phyloP scores from a whole-genome alignment of 164 flowering plant genomes.

The Sextonia rubra region DNA sequence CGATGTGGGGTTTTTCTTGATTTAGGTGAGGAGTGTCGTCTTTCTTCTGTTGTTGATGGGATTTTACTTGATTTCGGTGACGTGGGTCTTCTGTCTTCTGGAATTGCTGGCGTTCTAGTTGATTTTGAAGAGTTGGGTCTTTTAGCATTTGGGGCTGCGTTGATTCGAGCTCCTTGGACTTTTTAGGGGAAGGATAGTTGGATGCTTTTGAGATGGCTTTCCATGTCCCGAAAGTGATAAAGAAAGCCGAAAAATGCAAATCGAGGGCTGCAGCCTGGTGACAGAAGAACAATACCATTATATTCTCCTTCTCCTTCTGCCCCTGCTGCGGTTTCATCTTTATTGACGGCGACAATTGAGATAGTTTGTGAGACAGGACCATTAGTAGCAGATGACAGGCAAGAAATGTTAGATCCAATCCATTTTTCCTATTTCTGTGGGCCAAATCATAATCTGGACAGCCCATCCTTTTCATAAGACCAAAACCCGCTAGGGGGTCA shows the following conservation, averaged over 20 bases:
- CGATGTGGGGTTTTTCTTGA: too few species aligned
- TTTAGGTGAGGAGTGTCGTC: too few species aligned
- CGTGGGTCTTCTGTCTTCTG: not conserved
- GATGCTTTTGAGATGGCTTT: constrained; percentile 40
- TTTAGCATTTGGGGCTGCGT: not conserved
- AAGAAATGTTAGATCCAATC: too few species aligned
- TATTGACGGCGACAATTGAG: too few species aligned
- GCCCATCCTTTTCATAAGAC: too few species aligned
- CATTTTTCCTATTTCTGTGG: too few species aligned
- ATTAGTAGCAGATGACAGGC: too few species aligned
- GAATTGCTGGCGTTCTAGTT: not conserved
- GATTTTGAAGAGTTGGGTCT: not conserved
- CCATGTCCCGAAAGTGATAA: constrained; percentile 32
- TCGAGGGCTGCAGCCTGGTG: constrained; percentile 25
- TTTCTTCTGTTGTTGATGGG: not conserved
- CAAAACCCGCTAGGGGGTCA: too few species aligned
- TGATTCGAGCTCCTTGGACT: constrained; percentile 1
- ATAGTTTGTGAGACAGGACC: not conserved
- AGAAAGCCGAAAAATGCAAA: constrained; percentile 27
- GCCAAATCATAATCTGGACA: too few species aligned
- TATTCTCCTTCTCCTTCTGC: not conserved
- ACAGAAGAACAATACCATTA: not conserved
- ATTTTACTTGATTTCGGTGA: too few species aligned
- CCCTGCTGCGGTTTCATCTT: not conserved
- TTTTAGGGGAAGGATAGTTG: constrained; percentile 17